Evolutionary conservation across 2,329 filamentous ascomycete genomes (phyloP).

Genomic region (Cyphellophora attinorum): DNA sequence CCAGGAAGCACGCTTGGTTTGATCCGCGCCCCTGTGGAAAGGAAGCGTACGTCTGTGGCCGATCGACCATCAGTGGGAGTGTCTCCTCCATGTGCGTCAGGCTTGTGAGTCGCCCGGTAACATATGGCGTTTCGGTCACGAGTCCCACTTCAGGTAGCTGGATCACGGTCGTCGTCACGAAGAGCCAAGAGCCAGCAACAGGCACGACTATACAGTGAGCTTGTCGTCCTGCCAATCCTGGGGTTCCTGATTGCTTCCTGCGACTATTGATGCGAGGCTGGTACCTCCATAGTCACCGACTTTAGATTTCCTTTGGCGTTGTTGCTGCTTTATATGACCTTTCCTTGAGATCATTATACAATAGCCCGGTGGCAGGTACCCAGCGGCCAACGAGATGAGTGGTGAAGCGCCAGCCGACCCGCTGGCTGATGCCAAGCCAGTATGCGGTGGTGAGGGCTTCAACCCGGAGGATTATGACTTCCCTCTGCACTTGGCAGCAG

Average conservation of each 20-base stretch:
- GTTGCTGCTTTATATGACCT: too few species aligned
- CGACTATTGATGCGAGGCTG: too few species aligned
- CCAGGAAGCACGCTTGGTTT: too few species aligned
- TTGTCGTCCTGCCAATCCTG: background rate
- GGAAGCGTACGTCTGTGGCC: too few species aligned
- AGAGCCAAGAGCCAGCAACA: background rate
- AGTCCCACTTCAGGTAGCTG: background rate
- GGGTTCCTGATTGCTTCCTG: background rate
- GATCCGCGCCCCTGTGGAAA: too few species aligned
- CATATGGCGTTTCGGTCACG: background rate
- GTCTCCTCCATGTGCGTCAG: background rate
- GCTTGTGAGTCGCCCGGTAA: background rate
- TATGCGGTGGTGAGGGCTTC: conserved; percentile 8
- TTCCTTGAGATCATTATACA: too few species aligned
- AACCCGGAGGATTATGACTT: conserved; percentile 12
- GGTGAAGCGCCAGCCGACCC: too few species aligned
- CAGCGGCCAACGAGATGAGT: too few species aligned
- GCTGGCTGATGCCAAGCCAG: conserved; percentile 7
- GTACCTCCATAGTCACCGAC: background rate
- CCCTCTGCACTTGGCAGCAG: conserved; percentile 12
- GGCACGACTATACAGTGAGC: background rate
- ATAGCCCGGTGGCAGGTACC: too few species aligned
- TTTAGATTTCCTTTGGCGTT: background rate
- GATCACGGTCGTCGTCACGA: too few species aligned
- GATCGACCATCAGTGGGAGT: background rate